Evolutionary conservation across 306 rosid species (phyloP), one percentile per base, ranked within the genome.

Genomic region (Lagenaria siceraria): DNA sequence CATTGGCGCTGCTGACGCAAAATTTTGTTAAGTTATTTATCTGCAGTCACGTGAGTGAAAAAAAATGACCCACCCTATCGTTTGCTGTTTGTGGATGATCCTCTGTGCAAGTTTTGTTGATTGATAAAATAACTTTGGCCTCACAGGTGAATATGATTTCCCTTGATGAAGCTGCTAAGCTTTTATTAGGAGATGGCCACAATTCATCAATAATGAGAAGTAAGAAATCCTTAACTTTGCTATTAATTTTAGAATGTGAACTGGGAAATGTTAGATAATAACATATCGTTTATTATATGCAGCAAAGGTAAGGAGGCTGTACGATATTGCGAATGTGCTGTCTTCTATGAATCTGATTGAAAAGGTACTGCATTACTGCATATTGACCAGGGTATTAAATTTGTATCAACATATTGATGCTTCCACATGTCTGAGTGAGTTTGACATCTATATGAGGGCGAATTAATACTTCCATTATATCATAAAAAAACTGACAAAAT

Each of bases 301-400:
- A 88, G 91, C 93, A 53, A 89, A 89, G 66, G 85, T 87, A 62
- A 82, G 93, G 72, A 86, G 90, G 43, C 83, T 89, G 40, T 89
- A 87, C 43, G 93, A 89, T 78, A 82, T 89, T 52, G 89, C 90
- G 0, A 89, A 89, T 46, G 90, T 87, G 4, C 80, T 89, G 33
- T 81, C 90, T 36, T 80, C 87, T 11, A 76, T 89, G 82, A 79
- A 82, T 80, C 81, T 89, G 78, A 89, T 89, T 31, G 85, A 87
- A 85, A 89, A 89, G 87, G 90, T 85, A 88, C 65, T 14, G 24
- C 31, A 10, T 21, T 49, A 0, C 27, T 8, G 25, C n/a, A 9
- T 53, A 8, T 6, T 43, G 11, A 8, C 33, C 4, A 53, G 58
- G 22, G 22, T 53, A 7, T 49, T 49, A 49, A 14, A 15, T 15